phyloP scores from a whole-genome alignment of 441 rosid species.

The Kokia cookei region DNA sequence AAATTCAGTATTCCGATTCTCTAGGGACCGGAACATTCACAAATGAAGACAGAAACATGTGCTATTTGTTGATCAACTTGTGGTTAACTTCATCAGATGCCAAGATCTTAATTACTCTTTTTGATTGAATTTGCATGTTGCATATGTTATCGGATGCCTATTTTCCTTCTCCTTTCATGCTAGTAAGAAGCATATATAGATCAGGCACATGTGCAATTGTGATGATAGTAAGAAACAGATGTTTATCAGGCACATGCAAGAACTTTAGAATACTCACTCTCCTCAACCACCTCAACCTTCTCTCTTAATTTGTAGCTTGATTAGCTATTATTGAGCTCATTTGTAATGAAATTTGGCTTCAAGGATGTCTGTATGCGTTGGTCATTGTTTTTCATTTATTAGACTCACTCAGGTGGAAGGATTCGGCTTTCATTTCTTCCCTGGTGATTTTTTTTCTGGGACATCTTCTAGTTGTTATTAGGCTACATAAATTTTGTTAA shows the following conservation, averaged over 20 bases:
- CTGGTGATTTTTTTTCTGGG: too few relatives aligned
- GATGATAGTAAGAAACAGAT: not conserved
- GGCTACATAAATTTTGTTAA: not conserved
- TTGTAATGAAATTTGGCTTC: not conserved
- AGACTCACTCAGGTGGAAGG: too few relatives aligned
- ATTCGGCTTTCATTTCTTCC: too few relatives aligned
- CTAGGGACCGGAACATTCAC: conserved; percentile 28
- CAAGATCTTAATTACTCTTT: not conserved
- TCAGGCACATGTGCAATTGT: not conserved
- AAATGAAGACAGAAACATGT: conserved; percentile 23
- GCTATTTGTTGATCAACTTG: conserved; percentile 22
- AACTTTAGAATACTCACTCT: not conserved
- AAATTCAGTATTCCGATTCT: conserved; percentile 9
- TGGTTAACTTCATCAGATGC: conserved; percentile 21
- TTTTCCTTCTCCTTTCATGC: not conserved
- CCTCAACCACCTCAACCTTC: not conserved
- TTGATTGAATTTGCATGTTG: not conserved
- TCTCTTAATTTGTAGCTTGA: not conserved
- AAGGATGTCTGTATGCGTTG: too few relatives aligned
- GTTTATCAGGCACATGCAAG: not conserved
- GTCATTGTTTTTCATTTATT: too few relatives aligned
- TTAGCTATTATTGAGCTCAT: not conserved
- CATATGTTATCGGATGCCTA: not conserved
- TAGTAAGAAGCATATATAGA: not conserved
- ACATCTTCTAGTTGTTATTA: not conserved